Base-by-base conservation (phyloP, 2,329 filamentous ascomycete species). In the Setomelanomma holmii region DNA sequence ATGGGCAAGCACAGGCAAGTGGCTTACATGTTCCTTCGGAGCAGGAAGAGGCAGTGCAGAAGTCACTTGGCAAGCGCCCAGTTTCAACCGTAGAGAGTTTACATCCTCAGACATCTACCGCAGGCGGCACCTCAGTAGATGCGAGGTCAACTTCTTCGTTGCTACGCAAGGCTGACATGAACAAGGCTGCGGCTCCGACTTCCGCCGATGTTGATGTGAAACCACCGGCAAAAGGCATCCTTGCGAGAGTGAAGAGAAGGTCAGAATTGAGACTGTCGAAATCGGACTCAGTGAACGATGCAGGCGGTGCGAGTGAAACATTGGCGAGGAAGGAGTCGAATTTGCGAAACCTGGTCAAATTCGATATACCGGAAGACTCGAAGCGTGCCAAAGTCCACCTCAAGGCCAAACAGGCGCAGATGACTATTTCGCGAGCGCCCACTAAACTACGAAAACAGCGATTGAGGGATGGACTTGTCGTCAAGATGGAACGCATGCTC, bases 401-500 rank as follows among this genome's bases (percentile, higher is more conserved):
- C 40, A 73, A 71, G 47, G 75, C 75, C 6, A 74, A 73, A 47
- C 65, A 74, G 40, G 71, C 73, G 4, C 75, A 78, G 51, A 69
- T 75, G 63, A 70, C 67, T 11, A 64, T 73, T 10, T 70, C 71
- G 56, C 68, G 68, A 20, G 64, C 72, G 16, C 65, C 67, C 1
- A 67, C 64, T 12, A 69, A 61, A 21, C 52, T 79, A 20, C 66
- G 78, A 20, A 74, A 78, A 45, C 63, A 70, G 45, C 76, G 74
- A 53, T 66, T 77, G 39, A 75, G 76, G 43, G 81, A 86, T 59
- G 86, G 86, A 4, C 81, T 87, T 55, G 84, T 89, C 45, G 76
- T 89, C 51, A 88, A 88, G 69, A 86, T 86, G 72, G 86, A 88
- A 65, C 84, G 82, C 53, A 89, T 89, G 86, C 80, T 89, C 19